Evolutionary conservation across 148 eudicot genomes (phyloP).

Genomic region (Cornus suecica): DNA sequence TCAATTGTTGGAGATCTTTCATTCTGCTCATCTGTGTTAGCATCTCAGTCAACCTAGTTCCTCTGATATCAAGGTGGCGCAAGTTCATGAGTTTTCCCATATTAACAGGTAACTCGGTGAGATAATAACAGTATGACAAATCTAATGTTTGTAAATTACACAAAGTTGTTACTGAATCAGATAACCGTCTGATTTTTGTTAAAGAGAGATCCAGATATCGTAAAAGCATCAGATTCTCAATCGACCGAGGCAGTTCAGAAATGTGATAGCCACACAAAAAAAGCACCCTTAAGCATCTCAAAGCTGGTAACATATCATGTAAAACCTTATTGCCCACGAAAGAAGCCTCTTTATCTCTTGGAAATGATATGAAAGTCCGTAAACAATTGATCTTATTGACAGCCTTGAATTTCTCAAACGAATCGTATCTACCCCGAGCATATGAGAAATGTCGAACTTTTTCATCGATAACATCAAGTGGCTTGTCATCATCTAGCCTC

Average conservation of each 20-base stretch:
- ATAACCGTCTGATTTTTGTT: not conserved
- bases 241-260: no score
- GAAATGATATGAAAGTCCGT: constrained; percentile 16
- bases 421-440: not conserved
- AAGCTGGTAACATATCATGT: no score
- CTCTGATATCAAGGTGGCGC: constrained; percentile 6
- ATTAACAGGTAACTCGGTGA: not conserved
- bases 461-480: not conserved
- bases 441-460: constrained; percentile 13
- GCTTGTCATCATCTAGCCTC: not conserved
- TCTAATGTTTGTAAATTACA: constrained; percentile 7
- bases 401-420: not conserved
- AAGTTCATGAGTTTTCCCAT: not conserved
- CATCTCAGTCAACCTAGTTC: not conserved
- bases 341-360: not conserved
- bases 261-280: no score
- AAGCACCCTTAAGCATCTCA: no score
- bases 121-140: not conserved
- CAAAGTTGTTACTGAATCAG: not conserved
- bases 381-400: not conserved
- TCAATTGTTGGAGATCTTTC: not conserved
- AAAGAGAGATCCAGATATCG: not conserved
- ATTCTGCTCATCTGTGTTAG: not conserved
- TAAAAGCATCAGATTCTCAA: no score
- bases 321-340: no score